Conservation (phyloP, 176 grass and related monocot species). For the sorghum (Sorghum bicolor) region Sorghum_bicolor_NCBIv3 NC_012871.2:58454001-58454500, state of each 20-base stretch:
- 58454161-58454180: constrained; percentile 32
- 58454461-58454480: neutral
- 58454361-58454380: constrained; percentile 58
- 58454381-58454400: constrained; percentile 29
- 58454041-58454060: constrained; percentile 53
- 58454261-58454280: constrained; percentile 71
- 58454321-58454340: constrained; percentile 45
- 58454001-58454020: neutral
- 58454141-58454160: constrained; percentile 11
- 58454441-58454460: neutral
- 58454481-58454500: neutral
- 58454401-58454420: neutral
- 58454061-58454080: constrained; percentile 40
- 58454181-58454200: constrained; percentile 22
- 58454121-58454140: neutral
- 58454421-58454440: neutral
- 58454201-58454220: constrained; percentile 17
- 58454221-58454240: constrained; percentile 17
- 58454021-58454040: neutral
- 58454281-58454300: constrained; percentile 57
- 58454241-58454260: constrained; percentile 38
- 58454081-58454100: constrained; percentile 44
- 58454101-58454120: neutral
- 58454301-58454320: constrained; percentile 42
- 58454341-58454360: constrained; percentile 61